A percentile compares a stretch with the other conserved stretches of the same genome.
Evolutionary conservation across 2,329 filamentous ascomycete species (phyloP).

Genomic region (Madurella mycetomatis): DNA sequence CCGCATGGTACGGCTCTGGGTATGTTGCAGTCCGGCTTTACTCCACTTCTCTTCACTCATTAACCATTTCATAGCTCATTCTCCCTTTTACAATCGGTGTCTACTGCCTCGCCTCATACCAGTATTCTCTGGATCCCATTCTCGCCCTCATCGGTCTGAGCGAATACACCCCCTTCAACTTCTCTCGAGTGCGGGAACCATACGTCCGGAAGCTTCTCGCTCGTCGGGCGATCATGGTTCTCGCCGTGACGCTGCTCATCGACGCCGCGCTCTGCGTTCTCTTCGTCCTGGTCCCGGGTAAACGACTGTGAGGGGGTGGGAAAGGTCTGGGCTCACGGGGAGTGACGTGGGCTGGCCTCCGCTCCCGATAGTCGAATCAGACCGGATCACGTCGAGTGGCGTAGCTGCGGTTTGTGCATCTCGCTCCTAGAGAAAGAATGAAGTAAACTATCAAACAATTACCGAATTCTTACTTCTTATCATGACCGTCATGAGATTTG

Average conservation of each 20-base stretch:
- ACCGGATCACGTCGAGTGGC: too few relatives aligned
- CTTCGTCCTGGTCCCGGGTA: conserved; percentile 94
- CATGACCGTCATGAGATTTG: conserved; percentile 19
- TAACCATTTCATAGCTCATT: conserved; percentile 49
- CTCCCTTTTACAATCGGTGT: conserved; percentile 88
- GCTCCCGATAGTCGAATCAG: conserved; percentile 1
- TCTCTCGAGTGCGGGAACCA: conserved; percentile 80
- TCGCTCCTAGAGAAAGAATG: neutral
- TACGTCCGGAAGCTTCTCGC: conserved; percentile 83
- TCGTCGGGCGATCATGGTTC: conserved; percentile 76
- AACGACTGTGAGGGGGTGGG: conserved; percentile 54
- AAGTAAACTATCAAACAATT: neutral
- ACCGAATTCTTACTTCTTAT: conserved; percentile 4
- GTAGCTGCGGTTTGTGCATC: neutral
- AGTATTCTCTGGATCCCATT: conserved; percentile 91
- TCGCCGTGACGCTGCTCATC: conserved; percentile 69
- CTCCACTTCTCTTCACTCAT: conserved; percentile 13
- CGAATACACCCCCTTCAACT: conserved; percentile 95
- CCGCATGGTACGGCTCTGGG: conserved; percentile 74
- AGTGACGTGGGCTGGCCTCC: conserved; percentile 13
- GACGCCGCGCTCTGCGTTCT: conserved; percentile 80
- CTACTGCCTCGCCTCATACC: conserved; percentile 85
- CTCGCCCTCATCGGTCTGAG: conserved; percentile 85
- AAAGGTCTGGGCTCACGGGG: neutral
- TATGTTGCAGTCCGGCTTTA: conserved; percentile 45